phyloP scores from a whole-genome alignment of 192 early-diverging fungal species.

The Linnemannia elongata region DNA sequence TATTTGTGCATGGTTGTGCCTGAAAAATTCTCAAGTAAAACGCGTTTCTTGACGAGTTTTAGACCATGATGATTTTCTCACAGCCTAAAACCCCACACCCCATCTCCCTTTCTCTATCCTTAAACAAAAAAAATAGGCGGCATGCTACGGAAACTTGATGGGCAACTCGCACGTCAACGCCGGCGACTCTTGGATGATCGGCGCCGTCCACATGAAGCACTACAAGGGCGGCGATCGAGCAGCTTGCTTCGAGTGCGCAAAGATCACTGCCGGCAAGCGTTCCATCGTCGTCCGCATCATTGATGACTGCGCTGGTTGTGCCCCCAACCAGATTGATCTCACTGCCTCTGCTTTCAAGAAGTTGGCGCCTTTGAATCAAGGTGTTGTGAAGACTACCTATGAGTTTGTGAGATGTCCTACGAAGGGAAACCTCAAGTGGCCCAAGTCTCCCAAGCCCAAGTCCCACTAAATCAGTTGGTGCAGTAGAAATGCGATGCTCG shows the following conservation, averaged over 20 bases:
- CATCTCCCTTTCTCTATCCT: not conserved
- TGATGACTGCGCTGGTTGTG: slow-evolving; percentile 50
- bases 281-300: slow-evolving; percentile 50
- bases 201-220: slow-evolving; percentile 35
- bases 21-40: not conserved
- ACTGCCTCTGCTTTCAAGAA: slow-evolving; percentile 47
- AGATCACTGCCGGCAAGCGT: slow-evolving; percentile 22
- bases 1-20: not conserved
- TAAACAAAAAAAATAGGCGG: slow-evolving; percentile 8
- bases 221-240: slow-evolving; percentile 23
- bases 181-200: slow-evolving; percentile 44
- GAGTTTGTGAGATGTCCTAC: slow-evolving; percentile 48
- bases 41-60: not conserved
- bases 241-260: slow-evolving; percentile 54
- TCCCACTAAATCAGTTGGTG: not conserved
- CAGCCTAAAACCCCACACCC: not conserved
- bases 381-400: slow-evolving; percentile 40
- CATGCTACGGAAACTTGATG: slow-evolving; percentile 49
- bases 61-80: not conserved
- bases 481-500: not conserved
- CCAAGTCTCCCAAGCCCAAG: slow-evolving; percentile 32
- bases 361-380: slow-evolving; percentile 25
- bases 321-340: slow-evolving; percentile 50
- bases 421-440: slow-evolving; percentile 39
- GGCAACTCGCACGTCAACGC: slow-evolving; percentile 47